These are phyloP conservation scores for Rhizophora mangle DNA, from an alignment of 345 rosid species.

Conservation along the genomic window DNA sequence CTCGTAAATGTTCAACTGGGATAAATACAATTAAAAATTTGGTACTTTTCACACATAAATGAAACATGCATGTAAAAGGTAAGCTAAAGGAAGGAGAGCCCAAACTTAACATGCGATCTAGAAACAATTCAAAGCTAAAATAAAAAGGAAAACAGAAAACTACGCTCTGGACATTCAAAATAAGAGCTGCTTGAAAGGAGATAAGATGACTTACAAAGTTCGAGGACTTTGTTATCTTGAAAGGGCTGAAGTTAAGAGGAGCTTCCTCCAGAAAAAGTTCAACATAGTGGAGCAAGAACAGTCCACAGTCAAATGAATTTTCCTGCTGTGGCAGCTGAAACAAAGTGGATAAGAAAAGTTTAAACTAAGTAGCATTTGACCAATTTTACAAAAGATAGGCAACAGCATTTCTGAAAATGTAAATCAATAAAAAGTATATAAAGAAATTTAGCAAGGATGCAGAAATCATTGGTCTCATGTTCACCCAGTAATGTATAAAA, in stretches of 20 bases:
- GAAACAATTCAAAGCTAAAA: background rate
- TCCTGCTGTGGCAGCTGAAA: conserved; percentile 96
- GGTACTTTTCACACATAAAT: background rate
- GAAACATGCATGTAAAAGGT: background rate
- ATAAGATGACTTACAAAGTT: conserved; percentile 64
- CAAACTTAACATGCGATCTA: background rate
- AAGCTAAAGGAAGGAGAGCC: background rate
- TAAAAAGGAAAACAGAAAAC: background rate
- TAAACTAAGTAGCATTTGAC: background rate
- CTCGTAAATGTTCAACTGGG: background rate
- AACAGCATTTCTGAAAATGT: background rate
- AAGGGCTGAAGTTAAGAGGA: conserved; percentile 67
- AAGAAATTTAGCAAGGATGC: background rate
- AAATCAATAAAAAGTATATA: background rate
- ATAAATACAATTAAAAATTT: background rate
- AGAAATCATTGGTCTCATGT: too few relatives aligned
- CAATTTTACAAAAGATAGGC: background rate
- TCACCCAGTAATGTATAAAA: too few relatives aligned
- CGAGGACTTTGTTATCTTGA: conserved; percentile 58
- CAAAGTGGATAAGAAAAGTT: conserved; percentile 1
- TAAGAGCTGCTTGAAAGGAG: background rate
- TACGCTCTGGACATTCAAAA: background rate
- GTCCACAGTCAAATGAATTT: conserved; percentile 90
- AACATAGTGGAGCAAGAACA: conserved; percentile 89
- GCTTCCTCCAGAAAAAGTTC: conserved; percentile 86